These are phyloP conservation scores for Aquilaria agallochum DNA, from an alignment of 441 rosid species.

Conservation along the genomic window DNA sequence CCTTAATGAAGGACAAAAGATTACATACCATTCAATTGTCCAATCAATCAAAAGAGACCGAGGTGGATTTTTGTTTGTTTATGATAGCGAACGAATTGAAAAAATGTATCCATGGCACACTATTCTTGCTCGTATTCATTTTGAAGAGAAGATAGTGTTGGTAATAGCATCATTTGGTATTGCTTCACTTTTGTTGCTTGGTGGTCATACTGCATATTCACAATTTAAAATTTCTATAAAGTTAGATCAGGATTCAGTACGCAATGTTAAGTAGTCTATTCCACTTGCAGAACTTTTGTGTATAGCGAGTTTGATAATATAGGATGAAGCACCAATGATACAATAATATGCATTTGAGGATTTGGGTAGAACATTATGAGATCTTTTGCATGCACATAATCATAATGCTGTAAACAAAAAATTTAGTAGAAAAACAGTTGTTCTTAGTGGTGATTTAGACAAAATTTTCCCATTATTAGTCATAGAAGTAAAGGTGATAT, in stretches of 20 bases:
- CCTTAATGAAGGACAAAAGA: not conserved
- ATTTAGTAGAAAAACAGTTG: conserved; percentile 2
- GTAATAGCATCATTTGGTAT: not conserved
- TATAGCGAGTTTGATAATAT: not conserved
- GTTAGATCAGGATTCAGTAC: not conserved
- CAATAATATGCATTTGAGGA: conserved; percentile 6
- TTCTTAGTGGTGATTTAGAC: not conserved
- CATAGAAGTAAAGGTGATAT: too few relatives aligned
- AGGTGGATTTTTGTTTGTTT: not conserved
- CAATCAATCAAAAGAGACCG: not conserved
- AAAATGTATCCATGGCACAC: not conserved
- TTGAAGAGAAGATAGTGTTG: not conserved
- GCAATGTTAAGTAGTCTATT: not conserved
- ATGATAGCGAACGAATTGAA: not conserved
- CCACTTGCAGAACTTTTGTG: not conserved
- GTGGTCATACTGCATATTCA: not conserved
- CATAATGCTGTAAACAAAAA: not conserved
- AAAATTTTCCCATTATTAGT: too few relatives aligned
- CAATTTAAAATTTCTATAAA: not conserved
- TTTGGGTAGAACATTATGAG: not conserved
- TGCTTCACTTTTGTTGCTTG: not conserved
- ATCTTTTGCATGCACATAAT: not conserved
- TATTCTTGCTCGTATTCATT: not conserved
- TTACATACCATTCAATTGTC: not conserved
- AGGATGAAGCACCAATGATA: conserved; percentile 5